Evolutionary conservation across 352 stramenopile species (phyloP).

Genomic region (Phytophthora meadii): DNA sequence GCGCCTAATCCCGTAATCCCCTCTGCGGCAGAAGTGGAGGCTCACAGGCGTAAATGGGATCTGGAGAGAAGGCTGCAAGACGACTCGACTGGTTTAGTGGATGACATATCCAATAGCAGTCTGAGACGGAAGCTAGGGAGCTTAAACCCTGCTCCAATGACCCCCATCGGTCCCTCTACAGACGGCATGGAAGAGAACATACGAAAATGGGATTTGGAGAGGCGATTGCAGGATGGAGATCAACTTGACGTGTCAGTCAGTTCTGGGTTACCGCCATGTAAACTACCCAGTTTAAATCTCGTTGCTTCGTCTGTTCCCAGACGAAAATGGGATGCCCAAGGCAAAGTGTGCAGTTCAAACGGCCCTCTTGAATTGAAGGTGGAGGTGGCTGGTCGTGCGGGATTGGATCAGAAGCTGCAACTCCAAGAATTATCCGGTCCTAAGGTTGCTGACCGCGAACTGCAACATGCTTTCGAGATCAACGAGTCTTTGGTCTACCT

Average conservation of each 20-base stretch:
- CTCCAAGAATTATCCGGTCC: slow-evolving; percentile 4
- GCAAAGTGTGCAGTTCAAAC: slow-evolving; percentile 9
- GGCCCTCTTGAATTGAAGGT: slow-evolving; percentile 7
- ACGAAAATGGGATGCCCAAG: slow-evolving; percentile 7
- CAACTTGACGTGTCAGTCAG: neutral
- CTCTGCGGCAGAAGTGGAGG: slow-evolving; percentile 30
- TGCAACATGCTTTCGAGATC: slow-evolving; percentile 32
- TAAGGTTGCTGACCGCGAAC: neutral
- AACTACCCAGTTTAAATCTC: slow-evolving; percentile 13
- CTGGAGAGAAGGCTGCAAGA: slow-evolving; percentile 36
- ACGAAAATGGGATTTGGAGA: slow-evolving; percentile 37
- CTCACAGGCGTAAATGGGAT: slow-evolving; percentile 36
- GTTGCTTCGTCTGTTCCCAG: slow-evolving; percentile 7
- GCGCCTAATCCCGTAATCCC: slow-evolving; percentile 12
- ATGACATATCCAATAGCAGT: neutral
- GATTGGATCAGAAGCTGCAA: slow-evolving; percentile 4
- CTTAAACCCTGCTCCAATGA: slow-evolving; percentile 22
- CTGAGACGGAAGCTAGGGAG: slow-evolving; percentile 20
- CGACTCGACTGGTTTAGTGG: neutral
- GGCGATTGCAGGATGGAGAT: slow-evolving; percentile 29
- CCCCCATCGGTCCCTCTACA: slow-evolving; percentile 10
- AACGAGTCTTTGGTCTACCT: slow-evolving; percentile 43
- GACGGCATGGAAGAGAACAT: slow-evolving; percentile 19
- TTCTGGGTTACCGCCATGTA: slow-evolving; percentile 5
- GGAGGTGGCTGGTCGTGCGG: neutral